Evolutionary conservation across 768 basidiomycete genomes (phyloP).

Genomic region (Kwoniella dejecticola): DNA sequence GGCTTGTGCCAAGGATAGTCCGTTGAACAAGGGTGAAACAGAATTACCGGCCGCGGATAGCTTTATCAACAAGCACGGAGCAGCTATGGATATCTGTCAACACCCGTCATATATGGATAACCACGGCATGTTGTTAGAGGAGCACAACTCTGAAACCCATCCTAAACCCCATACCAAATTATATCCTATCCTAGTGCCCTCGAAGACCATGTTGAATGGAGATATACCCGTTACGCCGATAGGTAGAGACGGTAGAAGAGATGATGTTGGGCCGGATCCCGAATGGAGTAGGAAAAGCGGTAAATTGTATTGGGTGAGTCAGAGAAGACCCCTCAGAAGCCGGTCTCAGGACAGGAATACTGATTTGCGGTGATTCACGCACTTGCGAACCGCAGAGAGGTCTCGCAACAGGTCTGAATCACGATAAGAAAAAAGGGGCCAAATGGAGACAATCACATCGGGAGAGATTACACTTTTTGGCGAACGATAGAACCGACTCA

Average conservation of each 20-base stretch:
- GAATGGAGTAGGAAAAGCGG: conserved; percentile 53
- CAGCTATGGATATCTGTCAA: conserved; percentile 55
- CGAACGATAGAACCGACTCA: conserved; percentile 42
- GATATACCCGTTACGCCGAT: conserved; percentile 57
- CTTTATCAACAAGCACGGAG: conserved; percentile 51
- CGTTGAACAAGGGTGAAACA: conserved; percentile 39
- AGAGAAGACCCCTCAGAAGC: conserved; percentile 1
- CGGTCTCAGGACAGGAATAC: background rate
- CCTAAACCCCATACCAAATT: conserved; percentile 56
- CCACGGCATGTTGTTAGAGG: conserved; percentile 54
- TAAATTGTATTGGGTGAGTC: conserved; percentile 56
- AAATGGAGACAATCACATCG: conserved; percentile 54
- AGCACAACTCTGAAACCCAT: conserved; percentile 45
- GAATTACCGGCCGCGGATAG: conserved; percentile 47
- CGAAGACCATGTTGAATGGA: conserved; percentile 52
- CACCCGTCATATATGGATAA: conserved; percentile 55
- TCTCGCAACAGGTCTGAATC: conserved; percentile 52
- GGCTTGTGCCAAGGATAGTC: conserved; percentile 53
- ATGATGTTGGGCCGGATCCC: conserved; percentile 54
- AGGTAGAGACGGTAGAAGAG: conserved; percentile 50
- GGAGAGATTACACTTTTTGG: conserved; percentile 53
- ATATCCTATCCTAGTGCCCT: conserved; percentile 54
- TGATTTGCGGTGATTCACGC: too few species aligned
- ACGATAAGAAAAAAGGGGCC: conserved; percentile 46
- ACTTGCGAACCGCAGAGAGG: conserved; percentile 55